Conservation (phyloP, 2,329 filamentous ascomycete genomes). For the Colletotrichum scovillei region DNA sequence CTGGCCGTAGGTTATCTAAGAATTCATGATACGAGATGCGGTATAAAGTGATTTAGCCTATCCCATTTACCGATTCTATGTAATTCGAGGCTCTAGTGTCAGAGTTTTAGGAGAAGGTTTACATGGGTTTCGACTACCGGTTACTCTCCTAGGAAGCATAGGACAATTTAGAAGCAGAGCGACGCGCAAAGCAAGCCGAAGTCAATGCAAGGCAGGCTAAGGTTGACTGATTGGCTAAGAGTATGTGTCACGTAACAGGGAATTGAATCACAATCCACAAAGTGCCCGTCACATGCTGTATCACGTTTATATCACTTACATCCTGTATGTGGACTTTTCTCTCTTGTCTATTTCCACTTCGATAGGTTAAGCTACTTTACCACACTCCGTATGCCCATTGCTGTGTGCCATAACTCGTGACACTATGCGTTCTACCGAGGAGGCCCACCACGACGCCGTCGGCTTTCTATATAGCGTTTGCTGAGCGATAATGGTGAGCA, state of each 20-base stretch:
- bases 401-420: too few species aligned
- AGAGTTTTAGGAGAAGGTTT: not conserved
- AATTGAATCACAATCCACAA: too few species aligned
- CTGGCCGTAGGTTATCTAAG: not conserved
- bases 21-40: not conserved
- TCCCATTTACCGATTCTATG: not conserved
- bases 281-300: too few species aligned
- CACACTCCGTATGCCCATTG: too few species aligned
- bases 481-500: not conserved
- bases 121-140: not conserved
- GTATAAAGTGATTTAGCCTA: not conserved
- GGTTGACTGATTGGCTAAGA: not conserved
- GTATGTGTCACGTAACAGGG: not conserved
- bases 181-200: not conserved
- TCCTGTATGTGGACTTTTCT: too few species aligned
- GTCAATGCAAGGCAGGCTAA: not conserved
- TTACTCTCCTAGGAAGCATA: not conserved
- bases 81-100: not conserved
- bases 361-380: too few species aligned
- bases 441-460: not conserved
- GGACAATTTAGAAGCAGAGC: not conserved
- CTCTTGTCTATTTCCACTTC: too few species aligned
- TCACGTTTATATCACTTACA: too few species aligned
- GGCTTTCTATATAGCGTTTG: not conserved
- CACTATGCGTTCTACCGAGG: not conserved